Base-by-base conservation (phyloP, 2,329 filamentous ascomycete species). In the Emericellopsis atlantica region DNA sequence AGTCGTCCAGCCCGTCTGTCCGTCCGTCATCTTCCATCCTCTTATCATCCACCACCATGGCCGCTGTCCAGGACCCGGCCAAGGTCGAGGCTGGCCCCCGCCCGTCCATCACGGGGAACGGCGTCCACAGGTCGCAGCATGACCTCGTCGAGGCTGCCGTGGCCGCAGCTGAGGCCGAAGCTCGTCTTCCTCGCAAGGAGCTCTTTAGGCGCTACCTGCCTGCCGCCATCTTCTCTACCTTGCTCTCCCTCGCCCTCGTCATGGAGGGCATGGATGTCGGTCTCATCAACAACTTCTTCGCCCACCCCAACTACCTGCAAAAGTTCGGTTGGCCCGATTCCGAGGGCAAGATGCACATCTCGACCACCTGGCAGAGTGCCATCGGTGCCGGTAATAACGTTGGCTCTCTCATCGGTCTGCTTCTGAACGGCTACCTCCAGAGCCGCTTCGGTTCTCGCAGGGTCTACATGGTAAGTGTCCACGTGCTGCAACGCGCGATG, bases 361-460 rank as follows among this genome's bases (percentile, higher is more conserved):
- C 61, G 3, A 57, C 64, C 0, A 51, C 59, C 4, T 75, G 70
- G 70, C 67, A 72, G 48, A 58, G 64, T 2, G 66, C 58, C 0
- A 51, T 73, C 2, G 54, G 54, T 23, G 65, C 64, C 32, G 66
- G 59, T 6, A 57, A 61, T 1, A 53, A 59, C 24, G 56, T 64
- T 11, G 69, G 69, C 5, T 59, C 60, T 32, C 65, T 73, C n/a
- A 29, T 71, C 4, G 69, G 69, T 2, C 54, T 67, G 8, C 52
- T 66, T 22, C 42, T 67, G 32, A 66, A 65, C 45, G 69, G 70
- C 10, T 58, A 56, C 39, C 44, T 69, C 14, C 59, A 64, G 12
- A 61, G 69, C n/a, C 51, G 56, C 1, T 60, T 52, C 36, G 64
- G 64, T 2, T 61, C 64, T 37, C 54, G 58, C 46, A 64, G 60